Conservation (phyloP, 108 stramenopile genomes). For the Skeletonema grethae region DNA sequence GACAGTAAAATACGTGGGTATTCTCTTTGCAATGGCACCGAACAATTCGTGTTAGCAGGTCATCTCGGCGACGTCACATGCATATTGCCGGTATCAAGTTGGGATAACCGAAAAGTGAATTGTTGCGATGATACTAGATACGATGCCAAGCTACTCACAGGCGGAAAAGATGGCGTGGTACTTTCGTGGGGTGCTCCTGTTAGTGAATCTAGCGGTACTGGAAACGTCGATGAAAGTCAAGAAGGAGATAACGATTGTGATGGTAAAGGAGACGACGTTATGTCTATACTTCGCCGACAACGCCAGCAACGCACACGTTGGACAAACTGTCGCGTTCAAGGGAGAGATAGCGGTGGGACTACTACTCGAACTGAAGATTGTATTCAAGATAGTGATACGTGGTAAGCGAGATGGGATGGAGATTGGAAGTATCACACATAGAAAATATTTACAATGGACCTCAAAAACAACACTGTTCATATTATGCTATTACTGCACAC, state of each 20-base stretch:
- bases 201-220: background rate
- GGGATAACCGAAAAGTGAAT: conserved; percentile 25
- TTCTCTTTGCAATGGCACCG: conserved; percentile 60
- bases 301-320: background rate
- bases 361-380: background rate
- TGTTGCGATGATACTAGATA: conserved; percentile 18
- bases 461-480: too few relatives aligned
- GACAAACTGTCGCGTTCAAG: background rate
- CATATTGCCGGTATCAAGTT: conserved; percentile 35
- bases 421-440: too few relatives aligned
- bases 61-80: conserved; percentile 65
- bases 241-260: background rate
- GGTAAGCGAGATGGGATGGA: background rate
- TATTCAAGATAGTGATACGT: background rate
- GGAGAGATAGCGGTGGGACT: background rate
- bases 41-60: conserved; percentile 53
- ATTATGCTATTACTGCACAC: too few relatives aligned
- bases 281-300: background rate
- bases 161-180: conserved; percentile 80
- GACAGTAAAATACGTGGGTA: conserved; percentile 46
- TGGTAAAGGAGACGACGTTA: background rate
- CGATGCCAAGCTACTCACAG: conserved; percentile 52
- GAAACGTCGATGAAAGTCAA: background rate
- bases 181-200: conserved; percentile 63
- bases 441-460: too few relatives aligned